Percentiles rank a stretch among this genome's conserved stretches.
Evolutionary conservation across 2,329 filamentous ascomycete species (phyloP).

Genomic region (Diplodia seriata): DNA sequence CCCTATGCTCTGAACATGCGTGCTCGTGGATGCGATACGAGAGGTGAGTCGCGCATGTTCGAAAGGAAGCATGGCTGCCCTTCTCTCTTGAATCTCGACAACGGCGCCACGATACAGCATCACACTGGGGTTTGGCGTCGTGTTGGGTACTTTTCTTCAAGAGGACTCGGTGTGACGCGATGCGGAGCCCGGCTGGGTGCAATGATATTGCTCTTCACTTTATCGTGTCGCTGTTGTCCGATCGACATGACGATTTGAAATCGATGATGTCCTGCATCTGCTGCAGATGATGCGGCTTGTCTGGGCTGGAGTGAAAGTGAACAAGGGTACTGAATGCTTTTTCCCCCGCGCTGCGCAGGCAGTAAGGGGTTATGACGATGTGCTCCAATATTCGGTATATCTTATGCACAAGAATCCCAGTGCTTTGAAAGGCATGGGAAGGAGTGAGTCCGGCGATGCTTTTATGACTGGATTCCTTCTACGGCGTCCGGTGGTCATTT

Average conservation of each 20-base stretch:
- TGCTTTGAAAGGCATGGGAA: no score
- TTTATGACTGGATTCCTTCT: no score
- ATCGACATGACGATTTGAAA: background rate
- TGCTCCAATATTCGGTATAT: no score
- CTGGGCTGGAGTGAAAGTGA: background rate
- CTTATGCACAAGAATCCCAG: no score
- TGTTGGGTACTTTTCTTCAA: background rate
- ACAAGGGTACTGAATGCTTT: background rate
- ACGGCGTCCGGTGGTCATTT: no score
- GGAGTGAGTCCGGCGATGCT: no score
- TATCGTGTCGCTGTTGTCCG: background rate
- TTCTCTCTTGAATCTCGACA: background rate
- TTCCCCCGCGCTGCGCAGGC: background rate
- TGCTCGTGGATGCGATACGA: background rate
- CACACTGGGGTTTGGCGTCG: no score
- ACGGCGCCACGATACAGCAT: background rate
- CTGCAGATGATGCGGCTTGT: background rate
- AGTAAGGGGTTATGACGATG: no score
- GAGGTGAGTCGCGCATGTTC: background rate
- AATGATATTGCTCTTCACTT: background rate
- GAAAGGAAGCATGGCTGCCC: background rate
- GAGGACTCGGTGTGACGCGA: background rate
- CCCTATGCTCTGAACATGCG: background rate
- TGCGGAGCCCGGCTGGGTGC: background rate
- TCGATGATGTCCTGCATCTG: background rate